Conservation (phyloP, 768 basidiomycete species). For the Neoboletus subvelutipes region DNA sequence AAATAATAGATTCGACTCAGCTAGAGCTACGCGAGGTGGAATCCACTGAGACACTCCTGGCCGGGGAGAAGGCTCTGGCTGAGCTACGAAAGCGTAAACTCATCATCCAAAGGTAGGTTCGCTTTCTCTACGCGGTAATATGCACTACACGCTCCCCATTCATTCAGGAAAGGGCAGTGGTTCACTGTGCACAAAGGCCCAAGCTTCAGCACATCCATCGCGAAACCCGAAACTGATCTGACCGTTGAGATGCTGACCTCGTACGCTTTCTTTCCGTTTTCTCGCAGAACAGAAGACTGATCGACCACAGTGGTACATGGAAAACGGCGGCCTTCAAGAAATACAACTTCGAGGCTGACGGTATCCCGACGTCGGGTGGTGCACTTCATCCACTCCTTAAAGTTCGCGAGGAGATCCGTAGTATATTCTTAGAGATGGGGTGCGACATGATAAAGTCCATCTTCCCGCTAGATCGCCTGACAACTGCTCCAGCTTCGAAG, state of each 20-base stretch:
- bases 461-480: neutral
- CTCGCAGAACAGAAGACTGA: neutral
- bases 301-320: constrained; percentile 76
- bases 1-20: constrained; percentile 74
- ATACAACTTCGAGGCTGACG: constrained; percentile 98
- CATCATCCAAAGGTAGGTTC: constrained; percentile 68
- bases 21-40: constrained; percentile 72
- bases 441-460: constrained; percentile 36
- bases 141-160: constrained; percentile 4
- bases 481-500: constrained; percentile 70
- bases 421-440: constrained; percentile 99
- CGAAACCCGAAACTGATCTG: constrained; percentile 94
- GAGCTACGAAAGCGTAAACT: constrained; percentile 93
- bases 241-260: constrained; percentile 93
- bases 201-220: constrained; percentile 85
- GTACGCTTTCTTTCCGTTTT: constrained; percentile 44
- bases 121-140: neutral
- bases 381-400: constrained; percentile 95
- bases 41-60: constrained; percentile 64
- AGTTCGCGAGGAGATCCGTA: constrained; percentile 95
- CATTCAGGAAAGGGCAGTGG: constrained; percentile 87
- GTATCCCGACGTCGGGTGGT: constrained; percentile 84
- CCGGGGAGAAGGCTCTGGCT: constrained; percentile 79
- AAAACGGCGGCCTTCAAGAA: constrained; percentile 93
- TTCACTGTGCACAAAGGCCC: constrained; percentile 85